These are phyloP conservation scores for Boletus barrowsii DNA, from an alignment of 768 basidiomycete genomes.

Conservation along the genomic window DNA sequence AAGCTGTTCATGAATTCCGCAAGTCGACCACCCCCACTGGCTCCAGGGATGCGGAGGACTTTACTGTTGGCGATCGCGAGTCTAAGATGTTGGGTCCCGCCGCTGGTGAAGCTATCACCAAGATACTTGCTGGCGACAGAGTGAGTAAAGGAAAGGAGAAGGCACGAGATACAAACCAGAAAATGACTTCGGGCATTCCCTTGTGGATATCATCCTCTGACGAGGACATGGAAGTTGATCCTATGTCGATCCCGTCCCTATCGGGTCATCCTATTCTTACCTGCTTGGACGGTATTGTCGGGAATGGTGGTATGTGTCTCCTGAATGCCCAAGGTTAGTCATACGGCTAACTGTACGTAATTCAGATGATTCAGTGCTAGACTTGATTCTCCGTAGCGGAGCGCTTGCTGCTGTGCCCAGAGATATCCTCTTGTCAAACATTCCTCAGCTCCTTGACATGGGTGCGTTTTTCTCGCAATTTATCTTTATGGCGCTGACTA, in stretches of 20 bases:
- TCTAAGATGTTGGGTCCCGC: constrained; percentile 27
- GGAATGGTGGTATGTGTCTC: constrained; percentile 34
- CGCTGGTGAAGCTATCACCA: constrained; percentile 41
- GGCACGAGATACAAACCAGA: constrained; percentile 24
- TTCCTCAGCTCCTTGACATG: constrained; percentile 41
- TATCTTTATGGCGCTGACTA: constrained; percentile 1
- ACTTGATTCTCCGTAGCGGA: constrained; percentile 42
- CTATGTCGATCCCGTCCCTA: constrained; percentile 4
- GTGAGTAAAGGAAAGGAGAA: constrained; percentile 26
- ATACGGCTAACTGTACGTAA: not conserved
- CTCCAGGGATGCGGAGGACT: constrained; percentile 23
- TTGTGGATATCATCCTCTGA: constrained; percentile 31
- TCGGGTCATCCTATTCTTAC: constrained; percentile 26
- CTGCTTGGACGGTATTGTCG: constrained; percentile 32
- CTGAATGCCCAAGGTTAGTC: not conserved
- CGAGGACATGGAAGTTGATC: constrained; percentile 23
- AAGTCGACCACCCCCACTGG: constrained; percentile 16
- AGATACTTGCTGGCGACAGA: constrained; percentile 44
- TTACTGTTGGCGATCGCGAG: constrained; percentile 37
- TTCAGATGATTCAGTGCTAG: constrained; percentile 40
- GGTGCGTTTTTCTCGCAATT: constrained; percentile 30
- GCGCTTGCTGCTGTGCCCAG: constrained; percentile 35
- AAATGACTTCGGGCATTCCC: constrained; percentile 20
- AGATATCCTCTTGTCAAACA: constrained; percentile 26
- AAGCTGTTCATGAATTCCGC: constrained; percentile 32